Base-by-base conservation (phyloP, 2,329 filamentous ascomycete genomes). In the Aspergillaceae sp. region DNA sequence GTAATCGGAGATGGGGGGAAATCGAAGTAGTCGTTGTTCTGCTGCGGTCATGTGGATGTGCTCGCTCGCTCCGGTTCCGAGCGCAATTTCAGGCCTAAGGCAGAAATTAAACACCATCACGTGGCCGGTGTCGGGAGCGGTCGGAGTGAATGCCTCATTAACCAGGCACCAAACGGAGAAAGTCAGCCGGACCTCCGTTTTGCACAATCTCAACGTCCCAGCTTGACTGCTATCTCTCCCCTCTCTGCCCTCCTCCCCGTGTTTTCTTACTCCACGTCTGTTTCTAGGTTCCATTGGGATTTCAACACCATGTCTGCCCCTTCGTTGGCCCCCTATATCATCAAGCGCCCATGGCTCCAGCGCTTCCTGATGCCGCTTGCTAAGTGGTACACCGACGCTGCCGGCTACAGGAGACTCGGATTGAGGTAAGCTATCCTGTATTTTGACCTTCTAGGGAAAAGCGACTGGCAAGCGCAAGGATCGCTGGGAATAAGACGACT, bases 361-460 rank as follows among this genome's bases (percentile, higher is more conserved):
- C 83, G 77, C 60, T 77, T 85, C 74, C 74, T 97, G 70, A 80
- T 75, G 75, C 92, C 92, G 56, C 67, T 95, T 56, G 80, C 90
- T 71, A 79, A 82, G 64, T 95, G 88, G 88, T 97, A 97, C 76
- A 74, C 74, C 73, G 84, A 91, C 67, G 85, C 88, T 61, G 79
- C 90, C 61, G 91, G 91, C 67, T 95, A 96, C 80, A 85, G 89
- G 73, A 82, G 91, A 80, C 78, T 96, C 64, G 91, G 91, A 64
- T 78, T 96, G 73, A 86, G 78, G 89, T 95, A 84, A 69, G 73
- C 55, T 48, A 52, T 48, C 51, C 48, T 48, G 45, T 49, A 48
- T 49, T 35, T 48, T 44, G 36, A 33, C 19, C 19, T 40, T 40
- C 40, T 46, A 48, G 50, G 44, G 47, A 44, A 44, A 34, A 52